phyloP scores from a whole-genome alignment of 208 protist genomes.

The Naegleria gruberi region DNA sequence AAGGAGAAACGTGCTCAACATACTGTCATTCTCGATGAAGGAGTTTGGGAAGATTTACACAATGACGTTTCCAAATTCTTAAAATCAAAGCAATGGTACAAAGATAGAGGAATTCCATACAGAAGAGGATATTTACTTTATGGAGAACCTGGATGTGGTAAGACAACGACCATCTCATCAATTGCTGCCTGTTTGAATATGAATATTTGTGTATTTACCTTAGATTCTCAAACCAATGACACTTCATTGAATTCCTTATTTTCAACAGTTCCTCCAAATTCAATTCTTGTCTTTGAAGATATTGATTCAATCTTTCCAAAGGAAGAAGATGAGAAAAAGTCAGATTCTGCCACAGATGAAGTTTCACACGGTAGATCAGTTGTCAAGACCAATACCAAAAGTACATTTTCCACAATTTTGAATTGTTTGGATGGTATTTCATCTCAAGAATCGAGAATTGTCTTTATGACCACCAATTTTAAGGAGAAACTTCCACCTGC shows the following conservation, averaged over 20 bases:
- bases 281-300: constrained; percentile 88
- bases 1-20: background rate
- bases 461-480: constrained; percentile 89
- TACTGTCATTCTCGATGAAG: background rate
- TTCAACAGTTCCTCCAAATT: constrained; percentile 47
- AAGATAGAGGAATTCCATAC: background rate
- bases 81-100: background rate
- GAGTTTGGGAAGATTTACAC: background rate
- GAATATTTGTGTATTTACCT: constrained; percentile 81
- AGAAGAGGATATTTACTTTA: constrained; percentile 40
- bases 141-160: constrained; percentile 45
- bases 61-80: background rate
- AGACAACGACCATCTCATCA: constrained; percentile 80
- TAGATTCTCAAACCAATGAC: constrained; percentile 67
- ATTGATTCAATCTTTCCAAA: constrained; percentile 79
- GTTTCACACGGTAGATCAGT: constrained; percentile 11
- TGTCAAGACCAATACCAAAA: background rate
- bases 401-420: constrained; percentile 82
- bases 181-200: constrained; percentile 76
- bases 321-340: background rate
- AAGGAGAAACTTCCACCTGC: constrained; percentile 69
- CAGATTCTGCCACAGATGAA: background rate
- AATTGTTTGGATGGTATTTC: constrained; percentile 89
- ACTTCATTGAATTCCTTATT: constrained; percentile 15
- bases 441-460: constrained; percentile 67